Base-by-base conservation (phyloP, 2,329 filamentous ascomycete species). In the Fusarium decemcellulare region DNA sequence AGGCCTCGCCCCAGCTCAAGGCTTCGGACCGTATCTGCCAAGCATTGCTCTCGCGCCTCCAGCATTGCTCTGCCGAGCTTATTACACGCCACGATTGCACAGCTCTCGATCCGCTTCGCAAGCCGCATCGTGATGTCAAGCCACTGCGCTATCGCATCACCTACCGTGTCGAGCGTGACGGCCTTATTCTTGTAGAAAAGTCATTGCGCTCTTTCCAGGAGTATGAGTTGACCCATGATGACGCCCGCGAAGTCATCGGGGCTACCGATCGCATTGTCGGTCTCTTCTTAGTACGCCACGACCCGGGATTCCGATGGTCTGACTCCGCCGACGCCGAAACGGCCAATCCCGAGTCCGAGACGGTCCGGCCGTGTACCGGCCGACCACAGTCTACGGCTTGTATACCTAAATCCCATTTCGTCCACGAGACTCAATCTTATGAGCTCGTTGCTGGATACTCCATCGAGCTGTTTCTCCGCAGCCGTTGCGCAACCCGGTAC, bases 11-110 rank as follows among this genome's bases (percentile, higher is more conserved):
- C 4, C 74, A 72, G 36, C 81, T 88, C 48, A 74, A 78, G 15
- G 80, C 81, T 50, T 82, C 82, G 42, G 81, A 85, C 60, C 79
- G 81, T n/a, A 74, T 87, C 47, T 86, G 83, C 70, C 80, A 83
- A 39, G 84, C 81, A 3, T 74, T 88, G n/a, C 72, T 87, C 12
- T 81, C 82, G 30, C 84, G 85, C 40, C 79, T 88, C 46, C 81
- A 85, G 68, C 84, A 87, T 72, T 86, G 84, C 78, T 83, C 81
- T 61, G 75, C 83, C 42, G 86, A 88, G 74, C 79, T 88, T 60
- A 83, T 88, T 71, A 87, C 85, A 27, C 83, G 86, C 61, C 83
- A 82, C 65, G 86, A 88, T 72, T 81, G 82, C 15, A 75, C 73
- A 32, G 86, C 86, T 14, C 78, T 86, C 16, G 80, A 83, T 46